Evolutionary conservation across 1,284 basidiomycete species (phyloP), one percentile per base, ranked within the genome.

Genomic region (Pyrrhoderma noxium): DNA sequence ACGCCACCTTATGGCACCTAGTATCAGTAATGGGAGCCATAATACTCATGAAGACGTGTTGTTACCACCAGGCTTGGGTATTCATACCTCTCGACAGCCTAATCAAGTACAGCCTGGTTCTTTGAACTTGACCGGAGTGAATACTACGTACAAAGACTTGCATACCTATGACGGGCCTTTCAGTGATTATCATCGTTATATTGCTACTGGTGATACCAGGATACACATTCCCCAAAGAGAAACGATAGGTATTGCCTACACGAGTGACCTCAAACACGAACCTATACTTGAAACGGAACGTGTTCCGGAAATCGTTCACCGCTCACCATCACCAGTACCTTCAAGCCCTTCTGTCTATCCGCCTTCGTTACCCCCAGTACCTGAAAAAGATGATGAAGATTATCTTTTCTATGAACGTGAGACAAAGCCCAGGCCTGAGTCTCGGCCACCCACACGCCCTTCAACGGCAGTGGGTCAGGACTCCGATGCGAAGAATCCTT

Each of bases 341-440:
- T 80, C 79, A 3, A 78, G 70, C 48, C 78, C 78, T 19, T 82
- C 80, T 0, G 68, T 81, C 48, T 82, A 82, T 62, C 76, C 79
- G 9, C 68, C 75, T 1, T 76, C 73, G 39, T 62, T 78, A 4
- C 67, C 70, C n/a, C 63, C 67, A 11, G 47, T 54, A 13, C 47
- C 31, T 9, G 52, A 54, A 43, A 54, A 45, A 35, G 52, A 53
- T 31, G 66, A 68, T 27, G 68, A 68, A 41, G 57, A 62, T 23
- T 64, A 62, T 56, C 64, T 58, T 53, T 62, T 53, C 59, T 60
- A 55, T 56, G 58, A 55, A 56, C 61, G 11, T 57, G 60, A 37
- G 52, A 62, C 51, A 53, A 61, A 49, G 43, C 53, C 43, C 21
- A 43, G 49, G 16, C 45, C 53, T 9, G 35, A 47, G 3, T 41